These are phyloP conservation scores for Daldinia vernicosa DNA, from an alignment of 495 filamentous ascomycete species.

Conservation along the genomic window DNA sequence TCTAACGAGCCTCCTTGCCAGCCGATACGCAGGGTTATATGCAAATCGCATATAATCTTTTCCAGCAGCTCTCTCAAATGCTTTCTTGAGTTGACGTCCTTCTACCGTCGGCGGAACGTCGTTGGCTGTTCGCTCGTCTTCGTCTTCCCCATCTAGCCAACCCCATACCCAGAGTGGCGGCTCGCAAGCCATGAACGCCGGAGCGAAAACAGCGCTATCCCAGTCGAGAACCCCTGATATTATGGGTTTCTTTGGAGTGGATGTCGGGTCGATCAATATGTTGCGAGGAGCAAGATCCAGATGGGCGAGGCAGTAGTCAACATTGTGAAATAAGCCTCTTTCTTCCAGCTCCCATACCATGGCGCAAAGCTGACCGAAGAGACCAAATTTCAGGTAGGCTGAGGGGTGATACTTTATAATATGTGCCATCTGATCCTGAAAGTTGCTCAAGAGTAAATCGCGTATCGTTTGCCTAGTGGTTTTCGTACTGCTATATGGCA, in stretches of 20 bases:
- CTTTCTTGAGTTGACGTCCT: constrained; percentile 49
- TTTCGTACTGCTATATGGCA: not conserved
- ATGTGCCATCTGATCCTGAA: not conserved
- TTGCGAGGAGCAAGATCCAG: constrained; percentile 11
- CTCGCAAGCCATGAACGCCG: constrained; percentile 10
- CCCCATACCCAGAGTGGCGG: constrained; percentile 20
- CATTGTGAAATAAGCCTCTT: constrained; percentile 6
- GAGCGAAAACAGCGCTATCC: constrained; percentile 6
- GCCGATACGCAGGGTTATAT: not conserved
- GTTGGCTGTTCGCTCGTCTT: not conserved
- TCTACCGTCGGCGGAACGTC: not conserved
- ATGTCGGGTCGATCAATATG: constrained; percentile 4
- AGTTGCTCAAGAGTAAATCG: not conserved
- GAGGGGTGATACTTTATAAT: not conserved
- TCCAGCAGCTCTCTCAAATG: constrained; percentile 42
- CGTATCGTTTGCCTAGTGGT: not conserved
- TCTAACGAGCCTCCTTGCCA: not conserved
- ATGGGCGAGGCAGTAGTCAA: constrained; percentile 8
- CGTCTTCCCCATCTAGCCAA: not conserved
- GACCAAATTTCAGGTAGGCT: not conserved
- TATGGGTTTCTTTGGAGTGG: not conserved
- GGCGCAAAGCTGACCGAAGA: not conserved
- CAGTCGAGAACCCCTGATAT: constrained; percentile 16
- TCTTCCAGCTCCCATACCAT: not conserved
- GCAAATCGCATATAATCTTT: not conserved